phyloP scores from a whole-genome alignment of 805 yeast genomes.

The Teunomyces panamensis region DNA sequence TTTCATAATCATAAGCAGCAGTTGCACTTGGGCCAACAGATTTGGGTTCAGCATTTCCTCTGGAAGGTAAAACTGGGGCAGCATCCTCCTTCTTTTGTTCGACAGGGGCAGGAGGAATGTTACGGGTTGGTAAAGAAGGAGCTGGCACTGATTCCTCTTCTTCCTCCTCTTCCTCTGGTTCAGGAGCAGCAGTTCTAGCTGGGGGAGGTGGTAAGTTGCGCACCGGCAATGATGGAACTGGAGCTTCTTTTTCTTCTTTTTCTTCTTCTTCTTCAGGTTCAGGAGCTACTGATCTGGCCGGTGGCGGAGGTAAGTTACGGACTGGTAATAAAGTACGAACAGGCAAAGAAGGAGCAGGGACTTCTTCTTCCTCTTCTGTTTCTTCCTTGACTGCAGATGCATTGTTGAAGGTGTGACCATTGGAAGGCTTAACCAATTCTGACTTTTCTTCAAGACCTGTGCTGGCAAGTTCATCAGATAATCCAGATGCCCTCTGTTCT shows the following conservation, averaged over 20 bases:
- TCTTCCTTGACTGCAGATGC: constrained; percentile 5
- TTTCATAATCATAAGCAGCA: constrained; percentile 78
- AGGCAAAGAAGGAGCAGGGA: constrained; percentile 17
- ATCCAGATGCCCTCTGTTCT: constrained; percentile 11
- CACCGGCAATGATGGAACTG: constrained; percentile 13
- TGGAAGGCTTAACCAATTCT: constrained; percentile 16
- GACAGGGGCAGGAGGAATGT: constrained; percentile 12
- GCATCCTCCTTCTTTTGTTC: constrained; percentile 14
- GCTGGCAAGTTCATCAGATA: not conserved
- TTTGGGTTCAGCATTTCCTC: constrained; percentile 5
- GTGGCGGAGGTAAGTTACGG: constrained; percentile 11
- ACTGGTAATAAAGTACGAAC: constrained; percentile 12
- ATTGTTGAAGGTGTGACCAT: not conserved
- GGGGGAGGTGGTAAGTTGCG: constrained; percentile 14
- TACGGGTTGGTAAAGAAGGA: constrained; percentile 14
- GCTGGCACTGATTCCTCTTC: constrained; percentile 15
- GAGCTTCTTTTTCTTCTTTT: constrained; percentile 13
- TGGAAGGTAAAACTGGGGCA: constrained; percentile 14
- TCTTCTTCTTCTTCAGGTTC: constrained; percentile 19
- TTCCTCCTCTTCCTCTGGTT: constrained; percentile 15
- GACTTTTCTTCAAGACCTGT: constrained; percentile 8
- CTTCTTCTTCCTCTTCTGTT: constrained; percentile 24
- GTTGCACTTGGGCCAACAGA: constrained; percentile 46
- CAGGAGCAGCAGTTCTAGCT: constrained; percentile 7
- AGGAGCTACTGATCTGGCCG: constrained; percentile 3